These are phyloP conservation scores for Cucurbita ficifolia DNA, from an alignment of 306 rosid genomes.

Conservation along the genomic window DNA sequence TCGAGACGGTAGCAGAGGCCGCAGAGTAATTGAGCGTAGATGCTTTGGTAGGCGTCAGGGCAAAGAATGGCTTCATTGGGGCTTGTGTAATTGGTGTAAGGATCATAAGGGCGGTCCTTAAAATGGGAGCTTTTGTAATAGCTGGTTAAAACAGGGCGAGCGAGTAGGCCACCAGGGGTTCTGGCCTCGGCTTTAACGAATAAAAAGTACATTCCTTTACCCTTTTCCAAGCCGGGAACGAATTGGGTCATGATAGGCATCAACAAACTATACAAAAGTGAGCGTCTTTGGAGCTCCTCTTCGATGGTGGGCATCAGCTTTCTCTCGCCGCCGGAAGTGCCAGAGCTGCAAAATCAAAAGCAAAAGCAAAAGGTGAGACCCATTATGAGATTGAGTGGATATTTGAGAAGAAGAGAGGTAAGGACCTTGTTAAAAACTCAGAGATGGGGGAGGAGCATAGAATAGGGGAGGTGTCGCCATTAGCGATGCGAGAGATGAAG, in stretches of 20 bases:
- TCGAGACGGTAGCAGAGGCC: constrained; percentile 1
- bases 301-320: constrained; percentile 11
- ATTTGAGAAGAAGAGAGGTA: no score
- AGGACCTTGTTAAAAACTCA: constrained; percentile 29
- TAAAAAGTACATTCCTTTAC: constrained; percentile 12
- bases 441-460: constrained; percentile 39
- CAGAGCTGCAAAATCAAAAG: constrained; percentile 6
- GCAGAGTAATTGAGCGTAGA: constrained; percentile 9
- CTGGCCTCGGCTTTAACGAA: constrained; percentile 5
- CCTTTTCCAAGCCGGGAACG: constrained; percentile 1
- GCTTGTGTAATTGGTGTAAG: constrained; percentile 16
- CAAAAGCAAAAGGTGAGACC: not conserved
- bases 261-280: constrained; percentile 4
- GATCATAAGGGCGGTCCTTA: constrained; percentile 6
- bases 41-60: constrained; percentile 11
- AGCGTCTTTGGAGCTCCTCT: not conserved
- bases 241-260: constrained; percentile 11
- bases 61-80: constrained; percentile 13
- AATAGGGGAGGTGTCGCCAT: constrained; percentile 50
- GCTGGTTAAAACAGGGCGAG: constrained; percentile 10
- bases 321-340: constrained; percentile 10
- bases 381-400: no score
- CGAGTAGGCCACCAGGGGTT: constrained; percentile 10
- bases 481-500: constrained; percentile 44
- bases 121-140: constrained; percentile 13